Evolutionary conservation across 1,284 basidiomycete genomes (phyloP), one percentile per base, ranked within the genome.

Genomic region (Apiotrichum porosum): DNA sequence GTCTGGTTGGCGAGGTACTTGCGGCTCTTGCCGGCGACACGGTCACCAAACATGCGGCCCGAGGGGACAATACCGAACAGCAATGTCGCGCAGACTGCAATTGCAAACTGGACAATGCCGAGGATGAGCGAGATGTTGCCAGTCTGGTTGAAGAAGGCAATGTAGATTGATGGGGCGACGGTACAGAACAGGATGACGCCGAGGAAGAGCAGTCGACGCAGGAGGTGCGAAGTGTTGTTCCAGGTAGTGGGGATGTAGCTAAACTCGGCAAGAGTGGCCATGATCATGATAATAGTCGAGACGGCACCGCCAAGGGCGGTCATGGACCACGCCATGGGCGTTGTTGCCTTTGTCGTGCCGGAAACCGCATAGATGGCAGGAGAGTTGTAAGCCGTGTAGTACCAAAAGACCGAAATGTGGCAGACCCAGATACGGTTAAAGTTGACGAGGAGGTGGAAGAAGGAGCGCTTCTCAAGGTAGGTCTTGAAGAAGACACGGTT

Each of bases 391-490:
- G 91, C 81, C 24, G 90, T 95, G 75, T 92, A 97, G 77, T 85
- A 94, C 82, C 86, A 95, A 77, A 85, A 95, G 65, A 94, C 74
- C 32, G 89, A 82, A 49, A 97, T 80, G 73, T 97, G 93, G 49
- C 92, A 83, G 68, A 95, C 86, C 92, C 92, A 97, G 63, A 97
- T 87, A 47, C 92, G 87, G 77, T 95, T 97, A 77, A 97, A 97
- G 78, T 97, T 95, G 78, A 95, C 91, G 51, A 97, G 80, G 1
- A 95, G 79, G 72, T 97, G 92, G 51, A 89, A 83, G 70, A 93
- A 87, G 0, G 91, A 93, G 34, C 93, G 88, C 67, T 91, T 91
- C 75, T 97, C 93, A 57, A 83, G 88, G 74, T 95, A 97, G 0
- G 92, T 97, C 79, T 97, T 97, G 85, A 93, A 93, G 73, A 95